Evolutionary conservation across 2,329 filamentous ascomycete species (phyloP), one percentile per base, ranked within the genome.

Genomic region (Ophiosphaerella korrae): DNA sequence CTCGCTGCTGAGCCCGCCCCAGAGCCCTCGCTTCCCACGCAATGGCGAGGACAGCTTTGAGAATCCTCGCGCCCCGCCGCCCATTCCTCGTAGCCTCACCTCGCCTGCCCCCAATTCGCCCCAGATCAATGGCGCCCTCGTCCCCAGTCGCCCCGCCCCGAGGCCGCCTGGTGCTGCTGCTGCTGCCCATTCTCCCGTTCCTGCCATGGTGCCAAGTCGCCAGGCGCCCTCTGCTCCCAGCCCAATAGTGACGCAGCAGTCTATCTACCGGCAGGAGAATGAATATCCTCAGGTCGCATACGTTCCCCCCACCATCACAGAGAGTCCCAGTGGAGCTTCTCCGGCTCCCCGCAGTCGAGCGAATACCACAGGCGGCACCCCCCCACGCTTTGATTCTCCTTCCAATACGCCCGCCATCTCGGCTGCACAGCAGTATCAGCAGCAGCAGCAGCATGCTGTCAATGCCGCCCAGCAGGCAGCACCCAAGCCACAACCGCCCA

Each of bases 1-100:
- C 66, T 72, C 74, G 58, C 79, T 89, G 70, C 82, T 88, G 64
- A 93, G 90, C 68, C 90, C 92, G 59, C 89, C 91, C 46, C 84
- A 86, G 58, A 94, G 90, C 76, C 90, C 91, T 53, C 85, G 90
- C 71, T 96, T 96, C 78, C 92, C 92, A 47, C 85, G 90, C 72
- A 92, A 93, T 76, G 85, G 90, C 77, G 88, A 92, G 82, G 89
- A 90, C 71, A 97, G 91, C 79, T 99, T 97, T 75, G 94, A 97
- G 77, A 97, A 99, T 70, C 94, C 94, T 42, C 85, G 94, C 68
- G 90, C 93, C 14, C 90, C 94, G 34, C 94, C 94, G 57, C 94
- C 93, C 9, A 89, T 97, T 53, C 92, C 93, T 21, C 70, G 71
- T 45, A 71, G 64, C 45, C 52, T 67, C 46, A 71, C 71, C 16